Evolutionary conservation across 495 filamentous ascomycete genomes (phyloP), one percentile per base, ranked within the genome.

Genomic region (Aspergillus nidulans): DNA sequence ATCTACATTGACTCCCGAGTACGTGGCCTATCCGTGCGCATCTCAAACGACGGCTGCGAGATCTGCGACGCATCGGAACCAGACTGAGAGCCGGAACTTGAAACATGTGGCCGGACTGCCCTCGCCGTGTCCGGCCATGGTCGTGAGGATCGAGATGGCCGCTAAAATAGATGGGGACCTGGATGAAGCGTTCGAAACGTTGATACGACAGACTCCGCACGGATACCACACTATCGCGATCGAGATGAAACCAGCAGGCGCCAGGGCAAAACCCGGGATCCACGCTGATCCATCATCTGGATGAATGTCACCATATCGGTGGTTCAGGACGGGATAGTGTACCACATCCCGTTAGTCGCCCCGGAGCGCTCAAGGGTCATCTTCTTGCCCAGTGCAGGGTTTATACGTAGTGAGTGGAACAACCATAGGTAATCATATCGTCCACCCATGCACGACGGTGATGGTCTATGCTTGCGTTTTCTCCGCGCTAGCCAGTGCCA

Each of bases 11-110:
- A 34, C 30, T n/a, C n/a, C 10, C 8, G 30, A 34, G 30, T 34
- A 34, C 30, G 30, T 16, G 16, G 4, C 24, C 18, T 38, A 18
- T 49, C 32, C n/a, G 15, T 38, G 32, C 19, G 15, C 39, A 32
- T 34, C 21, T 57, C 26, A 52, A 53, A 53, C 56, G 38, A 34
- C 36, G 56, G 49, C 36, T 42, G 23, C 39, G 36, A 6, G 56
- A 58, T 53, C 56, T 53, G 44, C 50, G 45, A 25, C 30, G 24
- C 26, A 45, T 52, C 28, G 34, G 49, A 26, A 34, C 18, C 40
- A 42, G 46, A 49, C 18, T 36, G 18, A 15, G 30, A 36, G 30
- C 32, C 19, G 21, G 28, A 49, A 21, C 18, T 49, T 49, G 40
- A 52, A 49, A 53, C 40, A 10, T 47, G 6, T 26, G 40, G 24